These are phyloP conservation scores for Nicotiana benthamiana DNA, from an alignment of 257 asterid species.

Conservation along the genomic window DNA sequence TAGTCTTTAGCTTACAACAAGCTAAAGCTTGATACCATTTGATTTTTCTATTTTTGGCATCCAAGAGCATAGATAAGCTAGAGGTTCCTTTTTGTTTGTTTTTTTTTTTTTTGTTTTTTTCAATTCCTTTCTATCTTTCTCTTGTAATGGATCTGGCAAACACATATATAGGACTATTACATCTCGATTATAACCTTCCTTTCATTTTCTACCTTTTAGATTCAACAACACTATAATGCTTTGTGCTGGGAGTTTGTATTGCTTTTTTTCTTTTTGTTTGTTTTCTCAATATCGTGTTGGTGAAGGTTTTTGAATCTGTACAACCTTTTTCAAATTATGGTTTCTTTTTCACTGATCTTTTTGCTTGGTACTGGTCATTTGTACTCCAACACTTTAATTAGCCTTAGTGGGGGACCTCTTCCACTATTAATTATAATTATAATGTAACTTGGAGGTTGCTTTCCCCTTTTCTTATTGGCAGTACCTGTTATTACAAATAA, in stretches of 20 bases:
- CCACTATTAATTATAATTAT: neutral
- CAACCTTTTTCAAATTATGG: slow-evolving; percentile 2
- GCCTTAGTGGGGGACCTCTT: neutral
- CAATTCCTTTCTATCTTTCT: neutral
- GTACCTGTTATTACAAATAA: neutral
- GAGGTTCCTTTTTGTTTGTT: neutral
- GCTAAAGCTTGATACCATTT: neutral
- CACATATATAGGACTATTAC: neutral
- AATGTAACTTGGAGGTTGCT: neutral
- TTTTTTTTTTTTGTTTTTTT: slow-evolving; percentile 6
- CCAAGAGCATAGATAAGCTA: slow-evolving; percentile 4
- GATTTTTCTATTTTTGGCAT: slow-evolving; percentile 14
- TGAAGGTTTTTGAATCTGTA: slow-evolving; percentile 42
- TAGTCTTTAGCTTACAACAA: neutral
- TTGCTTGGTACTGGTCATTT: neutral
- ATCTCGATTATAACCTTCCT: neutral
- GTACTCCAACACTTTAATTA: neutral
- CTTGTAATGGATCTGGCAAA: neutral
- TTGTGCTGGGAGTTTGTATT: slow-evolving; percentile 43
- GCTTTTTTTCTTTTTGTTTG: slow-evolving; percentile 12
- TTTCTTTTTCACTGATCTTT: slow-evolving; percentile 1
- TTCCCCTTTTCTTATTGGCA: slow-evolving; percentile 1
- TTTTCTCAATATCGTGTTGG: slow-evolving; percentile 36
- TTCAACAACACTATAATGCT: slow-evolving; percentile 15
- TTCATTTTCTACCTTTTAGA: slow-evolving; percentile 10